These are phyloP conservation scores for Boletus rex-veris DNA, from an alignment of 768 basidiomycete species.

Conservation along the genomic window DNA sequence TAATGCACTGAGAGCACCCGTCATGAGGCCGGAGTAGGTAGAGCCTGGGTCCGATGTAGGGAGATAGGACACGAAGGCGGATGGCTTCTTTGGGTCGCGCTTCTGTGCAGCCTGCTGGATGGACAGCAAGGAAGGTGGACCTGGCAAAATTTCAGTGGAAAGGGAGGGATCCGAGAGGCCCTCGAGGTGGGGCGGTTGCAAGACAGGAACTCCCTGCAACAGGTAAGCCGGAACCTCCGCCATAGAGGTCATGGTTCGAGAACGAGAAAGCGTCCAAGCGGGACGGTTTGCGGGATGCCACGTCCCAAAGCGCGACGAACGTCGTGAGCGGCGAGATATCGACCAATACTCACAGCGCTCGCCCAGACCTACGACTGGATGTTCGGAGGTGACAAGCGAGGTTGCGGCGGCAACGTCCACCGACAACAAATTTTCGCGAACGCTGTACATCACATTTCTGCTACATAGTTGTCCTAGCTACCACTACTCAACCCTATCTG, in stretches of 20 bases:
- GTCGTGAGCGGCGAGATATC: constrained; percentile 23
- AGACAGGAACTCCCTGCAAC: constrained; percentile 66
- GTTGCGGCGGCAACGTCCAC: constrained; percentile 18
- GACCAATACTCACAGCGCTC: constrained; percentile 19
- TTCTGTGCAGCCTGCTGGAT: constrained; percentile 68
- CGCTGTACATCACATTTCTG: constrained; percentile 6
- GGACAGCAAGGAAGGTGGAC: constrained; percentile 73
- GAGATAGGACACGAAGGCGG: constrained; percentile 70
- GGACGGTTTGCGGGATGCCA: constrained; percentile 13
- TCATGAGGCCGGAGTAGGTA: constrained; percentile 77
- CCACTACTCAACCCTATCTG: constrained; percentile 3
- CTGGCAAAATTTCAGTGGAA: constrained; percentile 88
- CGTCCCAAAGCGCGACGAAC: constrained; percentile 16
- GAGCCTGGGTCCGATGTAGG: constrained; percentile 84
- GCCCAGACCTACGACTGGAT: constrained; percentile 13
- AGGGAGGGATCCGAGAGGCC: constrained; percentile 64
- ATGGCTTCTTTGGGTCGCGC: constrained; percentile 78
- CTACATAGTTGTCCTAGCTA: constrained; percentile 14
- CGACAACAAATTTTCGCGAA: constrained; percentile 26
- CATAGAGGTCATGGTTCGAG: constrained; percentile 63
- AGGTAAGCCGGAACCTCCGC: constrained; percentile 66
- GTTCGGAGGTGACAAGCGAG: constrained; percentile 22
- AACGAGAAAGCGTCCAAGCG: constrained; percentile 24
- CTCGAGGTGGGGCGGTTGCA: constrained; percentile 78
- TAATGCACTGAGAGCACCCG: constrained; percentile 54